Conservation (phyloP, 768 basidiomycete genomes). For the Daedalea quercina region DNA sequence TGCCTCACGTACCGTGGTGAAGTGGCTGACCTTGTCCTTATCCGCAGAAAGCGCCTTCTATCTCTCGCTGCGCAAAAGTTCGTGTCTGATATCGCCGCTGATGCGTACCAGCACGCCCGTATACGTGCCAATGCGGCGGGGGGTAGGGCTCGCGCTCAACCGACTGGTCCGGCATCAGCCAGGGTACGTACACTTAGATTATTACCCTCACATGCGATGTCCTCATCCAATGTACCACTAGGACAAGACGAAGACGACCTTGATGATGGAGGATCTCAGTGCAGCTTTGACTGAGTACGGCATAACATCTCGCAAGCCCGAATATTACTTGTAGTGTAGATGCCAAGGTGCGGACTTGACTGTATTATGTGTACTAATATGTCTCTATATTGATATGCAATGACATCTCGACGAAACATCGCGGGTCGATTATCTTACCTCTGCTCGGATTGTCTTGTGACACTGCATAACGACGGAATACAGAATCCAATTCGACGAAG, state of each 20-base stretch:
- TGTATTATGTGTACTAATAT: neutral
- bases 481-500: slow-evolving; percentile 19
- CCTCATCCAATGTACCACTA: slow-evolving; percentile 19
- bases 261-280: slow-evolving; percentile 97
- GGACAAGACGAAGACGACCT: slow-evolving; percentile 88
- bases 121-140: slow-evolving; percentile 84
- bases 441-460: too few relatives aligned
- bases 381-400: neutral
- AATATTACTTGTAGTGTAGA: slow-evolving; percentile 70
- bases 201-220: neutral
- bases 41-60: slow-evolving; percentile 81
- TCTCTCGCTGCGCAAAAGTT: slow-evolving; percentile 98
- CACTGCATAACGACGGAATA: slow-evolving; percentile 3
- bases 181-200: slow-evolving; percentile 43
- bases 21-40: too few relatives aligned
- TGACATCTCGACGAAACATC: neutral
- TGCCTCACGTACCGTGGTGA: too few relatives aligned
- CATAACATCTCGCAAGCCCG: slow-evolving; percentile 88
- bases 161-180: slow-evolving; percentile 50
- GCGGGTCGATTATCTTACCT: too few relatives aligned
- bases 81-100: slow-evolving; percentile 91
- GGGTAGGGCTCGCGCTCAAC: slow-evolving; percentile 56
- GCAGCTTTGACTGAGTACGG: slow-evolving; percentile 94
- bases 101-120: slow-evolving; percentile 96
- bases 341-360: neutral